phyloP scores from a whole-genome alignment of 108 stramenopile genomes.

The Skeletonema menzelii region DNA sequence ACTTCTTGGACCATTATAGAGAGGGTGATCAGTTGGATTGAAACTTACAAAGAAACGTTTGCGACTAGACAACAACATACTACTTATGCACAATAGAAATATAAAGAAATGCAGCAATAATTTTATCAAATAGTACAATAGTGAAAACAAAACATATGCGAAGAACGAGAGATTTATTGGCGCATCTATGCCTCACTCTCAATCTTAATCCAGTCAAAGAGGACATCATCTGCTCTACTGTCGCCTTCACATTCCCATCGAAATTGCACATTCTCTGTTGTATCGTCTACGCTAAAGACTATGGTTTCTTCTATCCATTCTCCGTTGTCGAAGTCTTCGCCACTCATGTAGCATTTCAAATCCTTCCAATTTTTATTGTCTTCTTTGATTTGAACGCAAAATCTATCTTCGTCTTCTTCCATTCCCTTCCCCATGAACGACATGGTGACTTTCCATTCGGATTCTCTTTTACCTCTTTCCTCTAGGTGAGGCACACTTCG shows the following conservation, averaged over 20 bases:
- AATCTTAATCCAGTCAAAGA: neutral
- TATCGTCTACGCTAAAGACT: neutral
- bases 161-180: neutral
- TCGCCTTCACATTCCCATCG: constrained; percentile 22
- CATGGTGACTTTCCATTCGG: constrained; percentile 21
- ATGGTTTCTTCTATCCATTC: constrained; percentile 18
- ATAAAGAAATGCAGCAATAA: neutral
- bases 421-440: constrained; percentile 32
- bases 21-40: no score
- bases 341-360: constrained; percentile 24
- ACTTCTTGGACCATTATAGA: no score
- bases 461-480: neutral
- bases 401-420: constrained; percentile 23
- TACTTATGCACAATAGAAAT: no score
- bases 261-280: constrained; percentile 12
- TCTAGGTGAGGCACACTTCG: no score
- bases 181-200: neutral
- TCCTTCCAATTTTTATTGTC: constrained; percentile 16
- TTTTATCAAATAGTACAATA: neutral
- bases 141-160: neutral
- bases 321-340: constrained; percentile 19
- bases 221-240: neutral
- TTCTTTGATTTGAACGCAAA: constrained; percentile 29
- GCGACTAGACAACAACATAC: no score
- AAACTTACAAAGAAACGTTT: no score